These are phyloP conservation scores for Bacidia rubella DNA, from an alignment of 495 filamentous ascomycete species.

Conservation along the genomic window DNA sequence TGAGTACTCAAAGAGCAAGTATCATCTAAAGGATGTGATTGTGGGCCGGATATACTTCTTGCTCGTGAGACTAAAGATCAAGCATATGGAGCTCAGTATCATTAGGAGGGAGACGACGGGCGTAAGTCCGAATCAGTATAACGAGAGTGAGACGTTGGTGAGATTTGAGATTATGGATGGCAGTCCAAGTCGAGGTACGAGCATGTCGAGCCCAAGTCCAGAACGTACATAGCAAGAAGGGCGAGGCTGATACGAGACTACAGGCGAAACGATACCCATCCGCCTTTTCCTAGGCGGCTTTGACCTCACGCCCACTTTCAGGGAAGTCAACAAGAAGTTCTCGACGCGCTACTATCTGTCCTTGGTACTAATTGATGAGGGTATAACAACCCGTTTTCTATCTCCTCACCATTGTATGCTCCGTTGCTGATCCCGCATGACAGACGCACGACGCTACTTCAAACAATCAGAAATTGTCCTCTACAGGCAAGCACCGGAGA, in stretches of 20 bases:
- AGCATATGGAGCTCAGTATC: conserved; percentile 98
- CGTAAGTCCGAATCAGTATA: conserved; percentile 98
- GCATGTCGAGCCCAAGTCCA: background rate
- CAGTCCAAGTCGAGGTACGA: conserved; percentile 1
- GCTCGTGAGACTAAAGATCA: conserved; percentile 95
- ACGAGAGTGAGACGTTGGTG: conserved; percentile 96
- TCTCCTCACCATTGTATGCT: background rate
- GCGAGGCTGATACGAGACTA: background rate
- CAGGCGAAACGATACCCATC: conserved; percentile 90
- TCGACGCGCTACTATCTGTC: conserved; percentile 96
- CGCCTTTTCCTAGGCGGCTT: conserved; percentile 95
- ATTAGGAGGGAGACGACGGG: conserved; percentile 95
- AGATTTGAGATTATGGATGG: conserved; percentile 65
- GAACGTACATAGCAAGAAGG: background rate
- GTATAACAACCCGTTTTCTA: conserved; percentile 29
- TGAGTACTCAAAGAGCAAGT: conserved; percentile 97
- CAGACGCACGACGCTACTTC: conserved; percentile 94
- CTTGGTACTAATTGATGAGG: conserved; percentile 92
- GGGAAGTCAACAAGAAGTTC: conserved; percentile 99
- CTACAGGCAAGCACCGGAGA: conserved; percentile 81
- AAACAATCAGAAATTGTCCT: conserved; percentile 99
- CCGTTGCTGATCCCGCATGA: background rate
- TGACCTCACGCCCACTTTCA: conserved; percentile 94
- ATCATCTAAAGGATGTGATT: conserved; percentile 98
- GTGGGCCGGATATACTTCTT: conserved; percentile 98